Base-by-base conservation (phyloP, 306 rosid species). In the Vigna reflexopilosa region DNA sequence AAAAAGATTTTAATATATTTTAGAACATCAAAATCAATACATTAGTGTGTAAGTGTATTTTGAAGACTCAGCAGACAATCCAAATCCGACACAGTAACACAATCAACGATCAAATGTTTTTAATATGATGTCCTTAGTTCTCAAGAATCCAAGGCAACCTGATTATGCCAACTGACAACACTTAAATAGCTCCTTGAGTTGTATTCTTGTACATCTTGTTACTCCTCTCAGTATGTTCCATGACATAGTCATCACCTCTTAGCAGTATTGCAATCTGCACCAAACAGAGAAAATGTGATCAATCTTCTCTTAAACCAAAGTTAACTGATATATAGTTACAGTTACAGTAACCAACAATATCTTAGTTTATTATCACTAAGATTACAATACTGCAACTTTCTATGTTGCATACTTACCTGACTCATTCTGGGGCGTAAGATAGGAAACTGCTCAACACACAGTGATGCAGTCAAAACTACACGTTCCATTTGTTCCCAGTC, bases 351-450 rank as follows among this genome's bases (percentile, higher is more conserved):
- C 10, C 7, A 9, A 64, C 14, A 36, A 8, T 16, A 34, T 63
- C 47, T 15, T 62, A 62, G 48, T 63, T 34, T 7, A 36, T n/a
- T 9, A 16, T 36, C 49, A 9, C n/a, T 16, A 64, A 36, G 28
- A 4, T 64, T 16, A 34, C 14, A 15, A 7, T 22, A 17, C n/a
- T 59, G 73, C 49, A 40, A 40, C 26, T 7, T 67, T 56, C 1
- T 57, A 66, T 49, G 30, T 70, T 64, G 56, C 57, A 38, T 14
- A 72, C 93, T 84, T 84, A 78, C 98, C 97, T 91, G 91, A 78
- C 89, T 85, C 97, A 91, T 94, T 47, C 86, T 80, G 19, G 98
- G 98, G 12, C 98, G 93, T 55, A 89, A 73, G 65, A 89, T 26
- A 3, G 96, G 91, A 70, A 84, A 87, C 28, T 80, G 93, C 73